phyloP scores from a whole-genome alignment of 1,139 yeast genomes.

The Groenewaldozyma auringiensis region DNA sequence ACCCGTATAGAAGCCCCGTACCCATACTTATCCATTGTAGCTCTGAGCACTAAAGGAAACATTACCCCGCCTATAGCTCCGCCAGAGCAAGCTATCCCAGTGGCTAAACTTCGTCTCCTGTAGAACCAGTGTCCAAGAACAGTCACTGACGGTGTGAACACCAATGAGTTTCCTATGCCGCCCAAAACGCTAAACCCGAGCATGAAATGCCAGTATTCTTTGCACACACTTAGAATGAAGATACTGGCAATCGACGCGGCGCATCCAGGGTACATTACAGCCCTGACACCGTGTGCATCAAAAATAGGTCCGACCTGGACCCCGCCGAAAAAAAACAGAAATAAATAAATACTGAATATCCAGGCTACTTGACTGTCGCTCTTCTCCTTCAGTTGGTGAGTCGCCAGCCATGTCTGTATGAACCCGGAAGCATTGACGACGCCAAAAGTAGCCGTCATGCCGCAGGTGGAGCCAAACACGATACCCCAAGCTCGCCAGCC shows the following conservation, averaged over 20 bases:
- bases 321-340: conserved; percentile 50
- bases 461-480: conserved; percentile 53
- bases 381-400: conserved; percentile 40
- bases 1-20: conserved; percentile 57
- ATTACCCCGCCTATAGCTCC: conserved; percentile 58
- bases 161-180: conserved; percentile 51
- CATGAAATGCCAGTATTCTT: conserved; percentile 49
- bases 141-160: conserved; percentile 56
- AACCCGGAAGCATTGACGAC: conserved; percentile 53
- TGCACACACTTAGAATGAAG: conserved; percentile 47
- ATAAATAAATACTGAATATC: conserved; percentile 54
- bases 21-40: conserved; percentile 42
- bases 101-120: conserved; percentile 46
- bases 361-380: conserved; percentile 47
- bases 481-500: conserved; percentile 51
- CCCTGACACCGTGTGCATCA: conserved; percentile 36
- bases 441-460: conserved; percentile 55
- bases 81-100: conserved; percentile 53
- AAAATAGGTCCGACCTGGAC: conserved; percentile 55
- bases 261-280: conserved; percentile 38
- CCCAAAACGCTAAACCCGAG: conserved; percentile 49
- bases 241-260: conserved; percentile 43
- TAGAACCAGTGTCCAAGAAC: conserved; percentile 58
- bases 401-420: conserved; percentile 48
- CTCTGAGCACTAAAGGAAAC: conserved; percentile 49